phyloP scores from a whole-genome alignment of 768 basidiomycete species.

The Amanita brunnescens region DNA sequence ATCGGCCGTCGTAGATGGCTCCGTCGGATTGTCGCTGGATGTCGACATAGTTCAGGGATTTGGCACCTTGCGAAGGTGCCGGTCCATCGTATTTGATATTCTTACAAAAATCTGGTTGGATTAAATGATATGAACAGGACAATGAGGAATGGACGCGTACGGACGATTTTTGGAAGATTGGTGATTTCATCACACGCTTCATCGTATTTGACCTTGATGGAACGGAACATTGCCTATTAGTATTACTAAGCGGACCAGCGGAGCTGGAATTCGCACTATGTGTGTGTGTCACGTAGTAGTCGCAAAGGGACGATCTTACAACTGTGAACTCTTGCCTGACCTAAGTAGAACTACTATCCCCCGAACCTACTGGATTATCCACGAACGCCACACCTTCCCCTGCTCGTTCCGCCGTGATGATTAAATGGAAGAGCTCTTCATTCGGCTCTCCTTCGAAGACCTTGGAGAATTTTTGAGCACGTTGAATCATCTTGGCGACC shows the following conservation, averaged over 20 bases:
- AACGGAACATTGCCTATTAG: no score
- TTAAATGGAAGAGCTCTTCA: neutral
- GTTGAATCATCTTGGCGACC: neutral
- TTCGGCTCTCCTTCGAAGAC: neutral
- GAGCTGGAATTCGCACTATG: no score
- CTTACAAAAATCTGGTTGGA: slow-evolving; percentile 41
- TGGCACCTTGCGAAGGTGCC: neutral
- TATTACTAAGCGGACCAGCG: no score
- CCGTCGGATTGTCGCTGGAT: slow-evolving; percentile 1
- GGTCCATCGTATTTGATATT: neutral
- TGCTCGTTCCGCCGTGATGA: neutral
- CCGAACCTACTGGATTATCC: no score
- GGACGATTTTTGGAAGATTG: slow-evolving; percentile 15
- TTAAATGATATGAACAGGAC: neutral
- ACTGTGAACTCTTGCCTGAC: no score
- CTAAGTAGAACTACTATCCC: no score
- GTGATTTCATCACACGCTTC: neutral
- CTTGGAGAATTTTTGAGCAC: neutral
- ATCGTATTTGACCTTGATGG: no score
- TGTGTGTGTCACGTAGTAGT: no score
- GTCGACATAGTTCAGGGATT: neutral
- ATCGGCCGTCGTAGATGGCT: slow-evolving; percentile 13
- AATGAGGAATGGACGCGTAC: slow-evolving; percentile 11
- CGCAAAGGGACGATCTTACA: no score
- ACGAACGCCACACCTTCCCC: no score